Conservation (phyloP, 2,329 filamentous ascomycete genomes). For the Exophiala xenobiotica region DNA sequence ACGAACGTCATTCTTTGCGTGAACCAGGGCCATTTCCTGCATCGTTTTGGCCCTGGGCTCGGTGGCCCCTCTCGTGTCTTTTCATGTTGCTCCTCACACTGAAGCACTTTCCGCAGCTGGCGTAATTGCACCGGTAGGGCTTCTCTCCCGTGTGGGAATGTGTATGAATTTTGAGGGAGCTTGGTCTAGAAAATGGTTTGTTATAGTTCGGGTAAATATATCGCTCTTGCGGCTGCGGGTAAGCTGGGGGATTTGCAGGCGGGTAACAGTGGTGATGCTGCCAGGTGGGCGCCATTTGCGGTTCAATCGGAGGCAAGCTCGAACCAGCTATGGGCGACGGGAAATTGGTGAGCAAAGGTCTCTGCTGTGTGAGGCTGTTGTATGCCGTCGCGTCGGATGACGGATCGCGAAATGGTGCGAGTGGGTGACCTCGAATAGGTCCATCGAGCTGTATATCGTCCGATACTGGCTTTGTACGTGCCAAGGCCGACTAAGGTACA, state of each 20-base stretch:
- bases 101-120: slow-evolving; percentile 92
- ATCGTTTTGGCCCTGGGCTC: slow-evolving; percentile 46
- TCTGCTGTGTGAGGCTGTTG: slow-evolving; percentile 61
- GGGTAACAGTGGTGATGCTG: slow-evolving; percentile 83
- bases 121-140: slow-evolving; percentile 94
- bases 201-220: slow-evolving; percentile 97
- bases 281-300: slow-evolving; percentile 43
- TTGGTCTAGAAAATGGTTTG: slow-evolving; percentile 95
- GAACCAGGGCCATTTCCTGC: too few species aligned
- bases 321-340: slow-evolving; percentile 38
- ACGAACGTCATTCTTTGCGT: too few species aligned
- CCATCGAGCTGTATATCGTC: slow-evolving; percentile 18
- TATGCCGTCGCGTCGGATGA: slow-evolving; percentile 35
- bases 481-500: slow-evolving; percentile 28
- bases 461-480: slow-evolving; percentile 9
- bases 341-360: slow-evolving; percentile 57
- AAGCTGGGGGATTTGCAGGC: slow-evolving; percentile 74
- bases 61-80: slow-evolving; percentile 92
- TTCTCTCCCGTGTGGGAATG: slow-evolving; percentile 99
- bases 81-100: slow-evolving; percentile 99
- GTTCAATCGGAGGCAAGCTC: slow-evolving; percentile 37
- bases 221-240: slow-evolving; percentile 89
- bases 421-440: slow-evolving; percentile 4
- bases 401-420: slow-evolving; percentile 19
- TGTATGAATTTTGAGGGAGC: slow-evolving; percentile 92